Percentiles rank a stretch among this genome's conserved stretches.
These are phyloP conservation scores for Daldinia sp. DNA, from an alignment of 2,329 filamentous ascomycete genomes.

Conservation along the genomic window DNA sequence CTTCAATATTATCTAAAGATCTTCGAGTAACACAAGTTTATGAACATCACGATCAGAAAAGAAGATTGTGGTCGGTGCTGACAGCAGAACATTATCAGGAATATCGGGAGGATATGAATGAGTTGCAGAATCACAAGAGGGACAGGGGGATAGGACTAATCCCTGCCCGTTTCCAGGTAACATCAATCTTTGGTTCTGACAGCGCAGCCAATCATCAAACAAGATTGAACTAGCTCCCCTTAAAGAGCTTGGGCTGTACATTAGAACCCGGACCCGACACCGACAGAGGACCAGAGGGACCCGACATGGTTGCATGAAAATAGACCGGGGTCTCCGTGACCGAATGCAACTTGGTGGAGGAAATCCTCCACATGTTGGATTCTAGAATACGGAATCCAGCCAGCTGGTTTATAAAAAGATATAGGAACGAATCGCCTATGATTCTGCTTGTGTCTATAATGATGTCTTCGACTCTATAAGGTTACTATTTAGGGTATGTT, in stretches of 20 bases:
- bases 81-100: conserved; percentile 21
- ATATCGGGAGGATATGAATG: conserved; percentile 35
- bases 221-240: conserved; percentile 13
- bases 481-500: no score
- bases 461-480: background rate
- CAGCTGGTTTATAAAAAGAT: background rate
- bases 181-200: conserved; percentile 10
- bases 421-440: background rate
- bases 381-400: background rate
- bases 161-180: conserved; percentile 26
- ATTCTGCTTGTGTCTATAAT: background rate
- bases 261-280: conserved; percentile 17
- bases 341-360: conserved; percentile 27
- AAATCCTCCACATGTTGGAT: background rate
- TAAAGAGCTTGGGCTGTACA: conserved; percentile 18
- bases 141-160: conserved; percentile 26
- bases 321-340: conserved; percentile 33
- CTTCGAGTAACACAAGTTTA: conserved; percentile 8
- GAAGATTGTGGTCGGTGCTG: conserved; percentile 27
- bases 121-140: conserved; percentile 30
- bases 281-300: conserved; percentile 1
- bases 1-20: conserved; percentile 2
- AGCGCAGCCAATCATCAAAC: background rate
- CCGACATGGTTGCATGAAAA: conserved; percentile 31
- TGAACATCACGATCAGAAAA: conserved; percentile 24